Percentiles rank a stretch among this genome's conserved stretches.
These are phyloP conservation scores for Iberis pinnata DNA, from an alignment of 345 rosid genomes.

Conservation along the genomic window DNA sequence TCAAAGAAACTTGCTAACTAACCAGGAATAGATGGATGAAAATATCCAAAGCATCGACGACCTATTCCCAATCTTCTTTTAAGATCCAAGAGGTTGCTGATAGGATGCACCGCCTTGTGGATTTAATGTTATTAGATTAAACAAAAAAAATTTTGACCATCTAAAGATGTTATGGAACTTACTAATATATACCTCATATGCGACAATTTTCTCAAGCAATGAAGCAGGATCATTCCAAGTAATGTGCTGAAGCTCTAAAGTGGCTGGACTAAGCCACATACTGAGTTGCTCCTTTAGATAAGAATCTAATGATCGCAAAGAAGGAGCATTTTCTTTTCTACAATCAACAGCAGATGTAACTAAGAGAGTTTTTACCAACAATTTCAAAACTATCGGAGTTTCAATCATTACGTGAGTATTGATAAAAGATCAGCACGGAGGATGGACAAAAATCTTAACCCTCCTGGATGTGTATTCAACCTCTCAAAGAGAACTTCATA, in stretches of 20 bases:
- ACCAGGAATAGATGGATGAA: conserved; percentile 93
- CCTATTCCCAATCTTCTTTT: conserved; percentile 85
- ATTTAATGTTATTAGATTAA: background rate
- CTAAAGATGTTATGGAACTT: background rate
- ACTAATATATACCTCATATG: conserved; percentile 59
- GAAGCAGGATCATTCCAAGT: conserved; percentile 95
- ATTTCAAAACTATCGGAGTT: background rate
- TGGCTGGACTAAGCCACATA: conserved; percentile 91
- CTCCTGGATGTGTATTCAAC: conserved; percentile 77
- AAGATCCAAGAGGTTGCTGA: conserved; percentile 82
- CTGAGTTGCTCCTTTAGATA: conserved; percentile 73
- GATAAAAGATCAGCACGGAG: conserved; percentile 79
- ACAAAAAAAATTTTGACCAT: background rate
- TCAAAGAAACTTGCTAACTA: conserved; percentile 13
- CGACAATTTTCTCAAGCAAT: conserved; percentile 88
- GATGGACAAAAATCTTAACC: conserved; percentile 63
- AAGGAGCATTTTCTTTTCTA: conserved; percentile 67
- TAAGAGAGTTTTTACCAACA: background rate
- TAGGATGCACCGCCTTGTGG: conserved; percentile 90
- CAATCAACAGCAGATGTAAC: conserved; percentile 8
- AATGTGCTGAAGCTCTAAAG: conserved; percentile 82
- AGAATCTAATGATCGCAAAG: conserved; percentile 68
- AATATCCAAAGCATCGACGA: conserved; percentile 83
- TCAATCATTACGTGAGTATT: conserved; percentile 46
- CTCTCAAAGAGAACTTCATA: conserved; percentile 83